Evolutionary conservation across 2,329 filamentous ascomycete genomes (phyloP).

Genomic region (Colletotrichum magnum): DNA sequence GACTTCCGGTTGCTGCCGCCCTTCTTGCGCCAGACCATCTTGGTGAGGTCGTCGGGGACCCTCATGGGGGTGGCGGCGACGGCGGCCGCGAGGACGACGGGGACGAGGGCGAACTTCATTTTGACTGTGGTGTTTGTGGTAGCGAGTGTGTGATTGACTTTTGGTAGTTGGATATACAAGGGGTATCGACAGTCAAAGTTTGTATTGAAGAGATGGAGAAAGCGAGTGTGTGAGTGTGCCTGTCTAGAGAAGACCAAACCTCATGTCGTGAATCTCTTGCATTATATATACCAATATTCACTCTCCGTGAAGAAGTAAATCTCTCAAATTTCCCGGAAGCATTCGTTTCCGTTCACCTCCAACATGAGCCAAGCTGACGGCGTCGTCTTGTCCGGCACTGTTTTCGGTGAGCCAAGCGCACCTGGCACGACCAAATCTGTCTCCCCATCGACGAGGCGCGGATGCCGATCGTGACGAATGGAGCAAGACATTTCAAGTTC

Average conservation of each 20-base stretch:
- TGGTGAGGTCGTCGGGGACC: constrained; percentile 10
- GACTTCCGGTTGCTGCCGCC: constrained; percentile 34
- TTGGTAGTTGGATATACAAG: background rate
- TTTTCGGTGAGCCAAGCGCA: constrained; percentile 29
- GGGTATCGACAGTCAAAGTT: background rate
- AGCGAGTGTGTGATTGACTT: background rate
- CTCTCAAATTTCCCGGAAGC: background rate
- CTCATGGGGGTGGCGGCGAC: constrained; percentile 25
- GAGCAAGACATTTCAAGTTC: constrained; percentile 24
- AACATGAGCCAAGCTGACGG: background rate
- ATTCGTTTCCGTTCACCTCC: constrained; percentile 18
- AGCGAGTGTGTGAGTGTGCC: background rate
- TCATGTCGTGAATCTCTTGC: background rate
- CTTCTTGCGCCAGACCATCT: constrained; percentile 41
- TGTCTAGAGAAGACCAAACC: background rate
- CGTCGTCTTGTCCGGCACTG: background rate
- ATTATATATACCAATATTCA: background rate
- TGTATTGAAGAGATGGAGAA: background rate
- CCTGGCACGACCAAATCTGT: background rate
- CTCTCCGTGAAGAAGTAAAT: background rate
- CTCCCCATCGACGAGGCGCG: background rate
- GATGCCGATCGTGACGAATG: constrained; percentile 30
- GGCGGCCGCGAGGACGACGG: constrained; percentile 24
- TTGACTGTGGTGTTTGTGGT: background rate
- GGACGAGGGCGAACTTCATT: constrained; percentile 31